Evolutionary conservation across 176 grass and related monocot species (phyloP).

Genomic region (Tuctoria greenei): DNA sequence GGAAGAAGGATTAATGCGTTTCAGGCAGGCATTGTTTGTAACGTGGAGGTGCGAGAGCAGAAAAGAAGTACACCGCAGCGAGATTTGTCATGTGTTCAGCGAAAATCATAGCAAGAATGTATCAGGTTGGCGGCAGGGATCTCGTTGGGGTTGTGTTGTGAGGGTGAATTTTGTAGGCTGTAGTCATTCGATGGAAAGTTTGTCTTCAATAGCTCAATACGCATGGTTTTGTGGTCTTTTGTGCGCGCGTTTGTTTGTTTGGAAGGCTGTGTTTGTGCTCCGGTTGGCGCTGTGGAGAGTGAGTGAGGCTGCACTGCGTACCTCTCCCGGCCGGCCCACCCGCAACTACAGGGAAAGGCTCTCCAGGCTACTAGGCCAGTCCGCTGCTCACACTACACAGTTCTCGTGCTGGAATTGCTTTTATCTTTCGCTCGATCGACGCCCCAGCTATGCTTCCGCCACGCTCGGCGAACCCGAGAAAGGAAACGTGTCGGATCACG

Average conservation of each 20-base stretch:
- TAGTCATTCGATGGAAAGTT: background rate
- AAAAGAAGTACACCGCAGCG: constrained; percentile 3
- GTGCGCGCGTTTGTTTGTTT: background rate
- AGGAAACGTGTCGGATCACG: constrained; percentile 3
- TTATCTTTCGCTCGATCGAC: background rate
- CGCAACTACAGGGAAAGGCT: background rate
- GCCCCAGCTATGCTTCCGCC: background rate
- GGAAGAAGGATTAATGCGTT: constrained; percentile 58
- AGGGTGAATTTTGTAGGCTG: constrained; percentile 38
- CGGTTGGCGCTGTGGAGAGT: background rate
- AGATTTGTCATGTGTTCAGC: background rate
- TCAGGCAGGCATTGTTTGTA: background rate
- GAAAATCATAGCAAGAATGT: background rate
- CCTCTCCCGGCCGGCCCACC: background rate
- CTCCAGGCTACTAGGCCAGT: background rate
- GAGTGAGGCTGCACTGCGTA: background rate
- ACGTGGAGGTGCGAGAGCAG: background rate
- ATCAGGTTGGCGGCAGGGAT: background rate
- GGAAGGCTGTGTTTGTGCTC: background rate
- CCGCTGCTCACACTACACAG: background rate
- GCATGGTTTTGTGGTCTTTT: background rate
- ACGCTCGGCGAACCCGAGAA: background rate
- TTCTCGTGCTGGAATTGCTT: background rate
- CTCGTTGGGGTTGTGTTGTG: constrained; percentile 4
- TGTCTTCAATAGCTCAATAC: background rate